Base-by-base conservation (phyloP, 495 filamentous ascomycete species). In the Penicillium malachiteum region DNA sequence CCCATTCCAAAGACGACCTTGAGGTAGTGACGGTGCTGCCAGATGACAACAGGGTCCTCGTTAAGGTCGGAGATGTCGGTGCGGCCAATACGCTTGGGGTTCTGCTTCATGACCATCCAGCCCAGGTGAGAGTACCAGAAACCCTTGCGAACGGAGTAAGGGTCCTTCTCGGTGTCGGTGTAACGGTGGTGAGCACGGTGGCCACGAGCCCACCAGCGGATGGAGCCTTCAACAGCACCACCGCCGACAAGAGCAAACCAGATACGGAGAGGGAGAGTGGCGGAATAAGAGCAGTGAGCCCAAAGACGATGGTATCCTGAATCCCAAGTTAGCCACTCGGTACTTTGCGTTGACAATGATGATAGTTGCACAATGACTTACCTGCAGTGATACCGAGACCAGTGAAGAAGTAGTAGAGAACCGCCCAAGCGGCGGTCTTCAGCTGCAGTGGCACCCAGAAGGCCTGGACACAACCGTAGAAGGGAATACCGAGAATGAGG, bases 101-200 rank as follows among this genome's bases (percentile, higher is more conserved):
- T 94, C 78, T 95, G 90, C 81, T 93, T 92, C 83, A 95, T 87
- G 62, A 95, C 77, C 90, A 95, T 95, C 85, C 85, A 87, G 69
- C 94, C 94, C 45, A 98, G 78, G 78, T 98, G 94, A 49, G 91
- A 96, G 83, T 98, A 98, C 64, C 95, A 74, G 26, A 96, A 83
- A 58, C 94, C 94, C 85, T 99, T 99, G 76, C 94, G 90, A 59
- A 99, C 95, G 49, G 90, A 95, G 81, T 97, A 99, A 21, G 95
- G 95, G 67, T 99, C 95, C 79, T 99, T 97, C 50, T 96, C 89
- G 65, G 95, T 99, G 65, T 97, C 95, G 80, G 95, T 98, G 71
- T 96, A 97, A 62, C 95, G 88, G 80, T 99, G 95, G 76, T 99
- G 95, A 63, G 95, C 91, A 55, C 95, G 89, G 80, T 98, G 95